Percentiles rank a stretch among this genome's conserved stretches.
phyloP scores from a whole-genome alignment of 202 grass and related monocot species.

The Bolboschoenoplectus hybrid region DNA sequence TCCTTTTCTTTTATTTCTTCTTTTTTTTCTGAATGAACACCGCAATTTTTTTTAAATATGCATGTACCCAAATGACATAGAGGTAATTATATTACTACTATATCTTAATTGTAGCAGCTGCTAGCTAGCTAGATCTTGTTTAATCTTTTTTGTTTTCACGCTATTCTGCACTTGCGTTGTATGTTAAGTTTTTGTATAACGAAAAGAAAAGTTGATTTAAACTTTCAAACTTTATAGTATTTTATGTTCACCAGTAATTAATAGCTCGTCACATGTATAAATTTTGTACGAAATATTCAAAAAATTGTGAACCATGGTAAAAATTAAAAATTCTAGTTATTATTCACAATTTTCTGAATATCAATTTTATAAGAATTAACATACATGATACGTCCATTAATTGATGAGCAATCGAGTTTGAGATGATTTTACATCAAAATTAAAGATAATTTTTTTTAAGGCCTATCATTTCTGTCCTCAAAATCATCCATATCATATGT shows the following conservation, averaged over 20 bases:
- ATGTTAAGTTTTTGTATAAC: background rate
- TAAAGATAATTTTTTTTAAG: too few relatives aligned
- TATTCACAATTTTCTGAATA: too few relatives aligned
- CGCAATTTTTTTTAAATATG: background rate
- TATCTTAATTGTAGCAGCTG: background rate
- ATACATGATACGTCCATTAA: too few relatives aligned
- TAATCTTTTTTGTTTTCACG: background rate
- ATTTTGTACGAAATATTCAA: too few relatives aligned
- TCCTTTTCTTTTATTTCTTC: background rate
- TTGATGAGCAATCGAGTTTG: too few relatives aligned
- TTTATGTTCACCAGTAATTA: too few relatives aligned
- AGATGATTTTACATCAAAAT: too few relatives aligned
- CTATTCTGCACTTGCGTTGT: background rate
- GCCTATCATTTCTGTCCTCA: background rate
- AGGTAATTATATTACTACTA: background rate
- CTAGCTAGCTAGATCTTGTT: background rate
- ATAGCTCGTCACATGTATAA: too few relatives aligned
- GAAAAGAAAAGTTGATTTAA: background rate
- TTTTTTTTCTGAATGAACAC: background rate
- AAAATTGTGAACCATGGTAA: too few relatives aligned
- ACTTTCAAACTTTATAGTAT: too few relatives aligned
- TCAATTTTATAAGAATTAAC: too few relatives aligned
- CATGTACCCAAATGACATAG: background rate
- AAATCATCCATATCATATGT: background rate
- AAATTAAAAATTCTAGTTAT: too few relatives aligned